A percentile compares a stretch with the other conserved stretches of the same genome.
These are phyloP conservation scores for Podila epigama DNA, from an alignment of 192 early-diverging fungal species.

Conservation along the genomic window DNA sequence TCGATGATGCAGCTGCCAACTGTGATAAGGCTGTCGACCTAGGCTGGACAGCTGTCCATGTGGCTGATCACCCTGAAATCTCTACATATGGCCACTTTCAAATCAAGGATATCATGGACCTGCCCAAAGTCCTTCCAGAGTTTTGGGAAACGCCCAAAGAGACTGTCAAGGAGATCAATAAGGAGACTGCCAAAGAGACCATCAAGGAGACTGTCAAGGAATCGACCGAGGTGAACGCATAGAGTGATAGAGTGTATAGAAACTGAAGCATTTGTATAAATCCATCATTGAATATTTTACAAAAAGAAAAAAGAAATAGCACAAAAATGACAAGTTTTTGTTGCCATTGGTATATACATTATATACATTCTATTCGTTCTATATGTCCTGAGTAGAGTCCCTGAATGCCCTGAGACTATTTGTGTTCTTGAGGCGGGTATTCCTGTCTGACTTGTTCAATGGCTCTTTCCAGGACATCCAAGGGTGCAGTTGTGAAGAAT, in stretches of 20 bases:
- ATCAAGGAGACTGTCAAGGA: no score
- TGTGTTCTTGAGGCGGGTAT: neutral
- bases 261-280: no score
- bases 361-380: neutral
- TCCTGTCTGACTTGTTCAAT: slow-evolving; percentile 25
- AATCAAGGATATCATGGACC: slow-evolving; percentile 65
- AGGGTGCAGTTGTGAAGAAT: slow-evolving; percentile 82
- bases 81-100: slow-evolving; percentile 62
- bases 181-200: no score
- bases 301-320: no score
- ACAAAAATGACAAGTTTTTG: no score
- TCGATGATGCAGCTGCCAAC: slow-evolving; percentile 76
- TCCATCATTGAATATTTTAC: no score
- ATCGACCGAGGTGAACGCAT: no score
- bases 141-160: slow-evolving; percentile 49
- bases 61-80: slow-evolving; percentile 51
- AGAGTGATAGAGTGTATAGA: no score
- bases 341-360: neutral
- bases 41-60: slow-evolving; percentile 59
- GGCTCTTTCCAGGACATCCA: slow-evolving; percentile 46
- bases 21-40: slow-evolving; percentile 66
- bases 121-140: slow-evolving; percentile 67
- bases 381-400: no score
- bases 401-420: no score
- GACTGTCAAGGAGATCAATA: neutral